Evolutionary conservation across 768 basidiomycete species (phyloP).

Genomic region (Pleurotus pulmonarius): DNA sequence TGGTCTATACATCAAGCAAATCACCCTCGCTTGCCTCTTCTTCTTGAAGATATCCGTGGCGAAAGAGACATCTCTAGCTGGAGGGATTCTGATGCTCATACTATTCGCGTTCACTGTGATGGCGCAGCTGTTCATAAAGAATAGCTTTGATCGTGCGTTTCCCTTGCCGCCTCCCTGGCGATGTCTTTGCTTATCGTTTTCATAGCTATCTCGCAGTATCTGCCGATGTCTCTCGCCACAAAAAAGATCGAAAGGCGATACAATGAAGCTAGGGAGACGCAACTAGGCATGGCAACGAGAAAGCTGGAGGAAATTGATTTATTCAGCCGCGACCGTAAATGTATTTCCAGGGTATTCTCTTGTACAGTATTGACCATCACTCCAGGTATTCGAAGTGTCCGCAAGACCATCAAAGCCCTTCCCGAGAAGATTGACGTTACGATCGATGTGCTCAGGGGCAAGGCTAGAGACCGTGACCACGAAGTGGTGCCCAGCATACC

Average conservation of each 20-base stretch:
- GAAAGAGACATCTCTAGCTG: constrained; percentile 29
- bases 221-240: constrained; percentile 64
- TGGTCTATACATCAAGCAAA: constrained; percentile 69
- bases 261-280: constrained; percentile 27
- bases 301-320: constrained; percentile 29
- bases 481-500: constrained; percentile 2
- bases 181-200: background rate
- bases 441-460: constrained; percentile 26
- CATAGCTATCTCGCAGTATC: constrained; percentile 45
- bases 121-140: constrained; percentile 33
- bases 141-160: constrained; percentile 38
- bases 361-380: background rate
- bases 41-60: constrained; percentile 50
- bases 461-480: constrained; percentile 19
- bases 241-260: constrained; percentile 46
- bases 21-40: constrained; percentile 63
- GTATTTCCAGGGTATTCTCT: background rate
- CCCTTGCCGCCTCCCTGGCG: too few species aligned
- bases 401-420: constrained; percentile 26
- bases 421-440: constrained; percentile 19
- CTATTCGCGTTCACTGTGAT: constrained; percentile 50
- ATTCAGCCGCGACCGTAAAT: constrained; percentile 31
- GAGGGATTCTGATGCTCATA: constrained; percentile 56
- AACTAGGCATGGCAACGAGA: constrained; percentile 10
- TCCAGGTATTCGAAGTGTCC: constrained; percentile 30